Percentiles rank a stretch among this genome's conserved stretches.
Conservation (phyloP, 768 basidiomycete genomes). For the Hypholoma sublateritium region DNA sequence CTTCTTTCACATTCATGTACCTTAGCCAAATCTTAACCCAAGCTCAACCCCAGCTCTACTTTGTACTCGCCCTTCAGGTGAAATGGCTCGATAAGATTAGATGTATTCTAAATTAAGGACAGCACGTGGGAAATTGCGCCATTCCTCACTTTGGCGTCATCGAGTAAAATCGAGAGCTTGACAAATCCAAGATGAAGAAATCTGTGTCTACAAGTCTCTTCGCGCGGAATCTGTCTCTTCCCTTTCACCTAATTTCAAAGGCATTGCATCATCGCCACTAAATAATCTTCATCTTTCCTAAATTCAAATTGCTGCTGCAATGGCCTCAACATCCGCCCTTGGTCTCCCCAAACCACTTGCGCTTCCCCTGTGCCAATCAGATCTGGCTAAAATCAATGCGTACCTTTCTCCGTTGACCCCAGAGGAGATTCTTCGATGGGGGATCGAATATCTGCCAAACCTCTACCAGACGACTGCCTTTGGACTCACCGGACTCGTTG, state of each 20-base stretch:
- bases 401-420: slow-evolving; percentile 73
- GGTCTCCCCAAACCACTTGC: slow-evolving; percentile 22
- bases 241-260: neutral
- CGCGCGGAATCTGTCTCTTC: neutral
- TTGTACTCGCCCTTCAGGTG: neutral
- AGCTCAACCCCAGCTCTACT: no score
- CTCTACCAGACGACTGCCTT: slow-evolving; percentile 96
- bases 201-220: neutral
- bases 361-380: slow-evolving; percentile 56
- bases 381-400: slow-evolving; percentile 70
- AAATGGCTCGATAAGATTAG: neutral
- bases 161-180: slow-evolving; percentile 4
- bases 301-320: neutral
- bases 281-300: neutral
- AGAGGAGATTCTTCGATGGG: slow-evolving; percentile 87
- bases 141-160: slow-evolving; percentile 18
- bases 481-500: slow-evolving; percentile 91
- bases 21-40: no score
- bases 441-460: slow-evolving; percentile 70
- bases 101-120: neutral
- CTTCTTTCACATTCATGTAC: no score
- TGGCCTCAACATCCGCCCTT: slow-evolving; percentile 10
- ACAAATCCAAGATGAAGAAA: slow-evolving; percentile 4
- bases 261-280: neutral
- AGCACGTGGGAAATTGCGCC: neutral